Percentiles rank a stretch among this genome's conserved stretches.
Conservation (phyloP, 73 alveolate genomes). For the Tetrahymena thermophila region DNA sequence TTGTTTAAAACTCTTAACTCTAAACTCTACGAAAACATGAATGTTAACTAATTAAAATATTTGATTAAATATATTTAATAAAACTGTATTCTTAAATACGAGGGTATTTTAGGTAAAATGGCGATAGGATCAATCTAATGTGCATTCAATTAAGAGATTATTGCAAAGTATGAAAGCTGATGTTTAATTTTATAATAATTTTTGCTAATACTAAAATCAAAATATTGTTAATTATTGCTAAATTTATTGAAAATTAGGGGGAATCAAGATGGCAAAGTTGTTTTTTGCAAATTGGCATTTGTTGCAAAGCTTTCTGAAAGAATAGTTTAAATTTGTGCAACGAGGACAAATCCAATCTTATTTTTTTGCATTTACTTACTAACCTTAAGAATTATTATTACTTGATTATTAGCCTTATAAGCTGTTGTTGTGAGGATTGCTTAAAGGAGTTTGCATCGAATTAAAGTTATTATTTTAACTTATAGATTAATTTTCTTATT, state of each 20-base stretch:
- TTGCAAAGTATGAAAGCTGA: neutral
- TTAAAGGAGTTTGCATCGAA: neutral
- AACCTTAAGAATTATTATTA: neutral
- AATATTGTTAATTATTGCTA: neutral
- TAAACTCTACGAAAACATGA: conserved; percentile 1
- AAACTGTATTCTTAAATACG: neutral
- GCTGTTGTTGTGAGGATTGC: neutral
- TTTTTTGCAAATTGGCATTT: neutral
- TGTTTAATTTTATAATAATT: too few relatives aligned
- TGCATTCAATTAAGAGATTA: neutral
- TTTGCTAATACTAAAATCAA: neutral
- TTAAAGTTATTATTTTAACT: neutral
- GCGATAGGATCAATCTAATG: neutral
- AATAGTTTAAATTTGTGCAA: neutral
- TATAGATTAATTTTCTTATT: neutral
- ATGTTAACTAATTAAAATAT: neutral
- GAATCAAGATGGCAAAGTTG: neutral
- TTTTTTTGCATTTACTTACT: neutral
- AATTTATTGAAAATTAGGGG: neutral
- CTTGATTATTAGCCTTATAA: neutral
- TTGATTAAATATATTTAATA: neutral
- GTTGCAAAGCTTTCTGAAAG: neutral
- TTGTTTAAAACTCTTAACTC: neutral
- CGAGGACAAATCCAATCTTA: conserved; percentile 1
- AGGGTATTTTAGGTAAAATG: neutral